Base-by-base conservation (phyloP, 805 yeast genomes). In the Wickerhamomyces bisporus region DNA sequence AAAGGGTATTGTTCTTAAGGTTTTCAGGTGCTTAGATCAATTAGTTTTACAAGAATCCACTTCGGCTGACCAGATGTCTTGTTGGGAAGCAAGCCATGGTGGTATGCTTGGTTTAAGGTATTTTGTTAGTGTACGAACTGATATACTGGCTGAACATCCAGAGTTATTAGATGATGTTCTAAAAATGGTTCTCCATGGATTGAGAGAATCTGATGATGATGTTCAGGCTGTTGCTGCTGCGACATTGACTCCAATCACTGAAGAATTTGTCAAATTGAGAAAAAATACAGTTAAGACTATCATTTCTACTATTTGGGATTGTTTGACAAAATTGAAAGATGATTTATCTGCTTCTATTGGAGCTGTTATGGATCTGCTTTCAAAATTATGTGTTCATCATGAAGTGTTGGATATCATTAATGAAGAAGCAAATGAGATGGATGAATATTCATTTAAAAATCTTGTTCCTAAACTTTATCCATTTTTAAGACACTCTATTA, bases 31-130 rank as follows among this genome's bases (percentile, higher is more conserved):
- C 15, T 68, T 93, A 41, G 74, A 79, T 35, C 71, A 75, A 30
- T 64, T 93, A 36, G 87, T 89, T 1, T 60, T 82, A 34, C 97
- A 91, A 57, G 68, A 71, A 30, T 52, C 65, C 5, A 12, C 39
- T 4, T 36, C 35, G 41, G 30, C 57, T 49, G 38, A 58, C 20
- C 65, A 71, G 31, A 54, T 64, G 14, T 77, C 82, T 4, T 73
- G 88, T 39, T 93, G 98, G 98, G 97, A 94, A 57, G 98, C 96
- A 3, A 85, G 93, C 42, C 98, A 93, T 66, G 98, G 98, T 49
- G 99, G 98, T 34, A 79, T 93, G 81, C 73, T 93, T 11, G 98
- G 98, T 0, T 67, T 93, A 36, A 70, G 95, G 36, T 93, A 93
- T 60, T 81, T 93, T 49, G 98, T 91, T 10, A 82, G 95, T 42